These are phyloP conservation scores for Cytospora leucostoma DNA, from an alignment of 2,329 filamentous ascomycete species.

Conservation along the genomic window DNA sequence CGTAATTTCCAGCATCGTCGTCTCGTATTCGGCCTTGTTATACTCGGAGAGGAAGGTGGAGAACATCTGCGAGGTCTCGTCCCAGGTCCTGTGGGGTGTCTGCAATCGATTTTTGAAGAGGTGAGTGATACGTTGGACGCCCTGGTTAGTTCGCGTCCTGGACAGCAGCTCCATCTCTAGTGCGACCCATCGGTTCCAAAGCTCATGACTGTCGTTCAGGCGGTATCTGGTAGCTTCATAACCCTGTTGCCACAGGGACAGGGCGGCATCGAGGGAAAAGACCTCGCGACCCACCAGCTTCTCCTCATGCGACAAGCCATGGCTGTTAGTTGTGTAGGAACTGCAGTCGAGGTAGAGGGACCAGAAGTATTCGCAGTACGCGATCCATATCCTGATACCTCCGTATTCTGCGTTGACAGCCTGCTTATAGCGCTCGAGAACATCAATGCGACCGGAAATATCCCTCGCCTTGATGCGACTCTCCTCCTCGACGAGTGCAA, in stretches of 20 bases:
- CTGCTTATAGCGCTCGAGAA: slow-evolving; percentile 72
- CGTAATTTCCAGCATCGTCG: slow-evolving; percentile 70
- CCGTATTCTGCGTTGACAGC: slow-evolving; percentile 71
- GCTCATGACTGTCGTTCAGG: slow-evolving; percentile 72
- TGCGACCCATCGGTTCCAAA: slow-evolving; percentile 79
- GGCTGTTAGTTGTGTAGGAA: slow-evolving; percentile 46
- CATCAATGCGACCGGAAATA: slow-evolving; percentile 66
- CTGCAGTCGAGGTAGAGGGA: slow-evolving; percentile 67
- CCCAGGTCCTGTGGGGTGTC: slow-evolving; percentile 74
- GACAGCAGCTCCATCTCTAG: slow-evolving; percentile 69
- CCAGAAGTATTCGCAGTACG: slow-evolving; percentile 78
- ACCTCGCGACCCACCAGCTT: slow-evolving; percentile 68
- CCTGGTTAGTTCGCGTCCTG: slow-evolving; percentile 54
- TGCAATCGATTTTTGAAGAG: slow-evolving; percentile 71
- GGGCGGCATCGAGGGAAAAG: slow-evolving; percentile 67
- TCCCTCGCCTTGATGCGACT: slow-evolving; percentile 56
- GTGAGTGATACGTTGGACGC: slow-evolving; percentile 65
- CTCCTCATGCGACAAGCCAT: slow-evolving; percentile 67
- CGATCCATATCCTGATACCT: slow-evolving; percentile 73
- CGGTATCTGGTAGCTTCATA: slow-evolving; percentile 73
- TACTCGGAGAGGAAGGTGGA: slow-evolving; percentile 74
- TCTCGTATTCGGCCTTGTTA: slow-evolving; percentile 70
- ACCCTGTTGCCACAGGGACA: slow-evolving; percentile 71
- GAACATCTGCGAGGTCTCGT: slow-evolving; percentile 72
- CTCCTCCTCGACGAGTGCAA: slow-evolving; percentile 75